These are phyloP conservation scores for Malus orientalis DNA, from an alignment of 306 rosid species.

Conservation along the genomic window DNA sequence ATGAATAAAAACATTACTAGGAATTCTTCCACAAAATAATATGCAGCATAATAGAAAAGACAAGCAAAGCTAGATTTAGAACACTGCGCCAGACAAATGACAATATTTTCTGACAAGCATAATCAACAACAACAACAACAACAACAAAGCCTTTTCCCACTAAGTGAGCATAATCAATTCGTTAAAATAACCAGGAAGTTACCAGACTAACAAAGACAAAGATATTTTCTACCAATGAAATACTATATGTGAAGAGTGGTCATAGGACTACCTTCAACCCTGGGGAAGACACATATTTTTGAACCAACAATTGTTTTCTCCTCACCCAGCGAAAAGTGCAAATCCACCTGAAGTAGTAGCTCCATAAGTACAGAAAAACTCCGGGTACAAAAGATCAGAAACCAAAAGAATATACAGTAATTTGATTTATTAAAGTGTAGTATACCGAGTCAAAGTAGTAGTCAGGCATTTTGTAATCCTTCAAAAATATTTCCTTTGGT, in stretches of 20 bases:
- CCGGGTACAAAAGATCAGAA: conserved; percentile 1
- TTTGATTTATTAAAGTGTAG: not conserved
- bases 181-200: not conserved
- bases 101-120: not conserved
- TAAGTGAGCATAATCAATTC: not conserved
- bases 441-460: conserved; percentile 78
- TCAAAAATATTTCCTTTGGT: conserved; percentile 83
- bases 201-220: conserved; percentile 6
- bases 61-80: not conserved
- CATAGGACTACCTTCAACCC: conserved; percentile 52
- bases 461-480: conserved; percentile 86
- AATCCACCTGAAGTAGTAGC: conserved; percentile 55
- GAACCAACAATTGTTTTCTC: conserved; percentile 78
- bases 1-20: not conserved
- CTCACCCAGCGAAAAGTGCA: conserved; percentile 76
- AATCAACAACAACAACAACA: not conserved
- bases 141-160: no score
- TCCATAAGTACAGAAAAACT: conserved; percentile 7
- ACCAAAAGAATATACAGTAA: conserved; percentile 11
- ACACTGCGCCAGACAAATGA: not conserved
- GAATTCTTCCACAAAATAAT: not conserved
- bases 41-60: not conserved
- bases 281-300: conserved; percentile 67
- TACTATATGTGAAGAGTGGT: conserved; percentile 4
- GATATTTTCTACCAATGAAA: conserved; percentile 3